A percentile compares a stretch with the other conserved stretches of the same genome.
Conservation (phyloP, 2,329 filamentous ascomycete species). For the Fusarium newnesense region DNA sequence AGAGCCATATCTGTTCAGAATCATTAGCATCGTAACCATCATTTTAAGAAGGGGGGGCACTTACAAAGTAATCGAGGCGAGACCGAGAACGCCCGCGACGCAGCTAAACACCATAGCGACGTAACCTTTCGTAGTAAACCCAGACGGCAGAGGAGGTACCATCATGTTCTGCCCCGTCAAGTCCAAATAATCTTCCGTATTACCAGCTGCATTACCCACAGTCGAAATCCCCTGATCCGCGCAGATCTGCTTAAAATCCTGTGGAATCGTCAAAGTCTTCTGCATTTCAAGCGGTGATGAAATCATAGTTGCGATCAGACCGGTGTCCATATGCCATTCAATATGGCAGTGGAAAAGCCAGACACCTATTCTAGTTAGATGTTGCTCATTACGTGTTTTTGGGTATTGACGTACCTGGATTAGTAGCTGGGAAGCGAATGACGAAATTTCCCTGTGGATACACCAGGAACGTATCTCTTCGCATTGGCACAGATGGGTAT, state of each 20-base stretch:
- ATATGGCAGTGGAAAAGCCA: constrained; percentile 1
- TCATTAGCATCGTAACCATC: not conserved
- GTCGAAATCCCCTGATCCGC: not conserved
- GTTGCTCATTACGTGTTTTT: rapidly evolving
- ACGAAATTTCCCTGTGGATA: not conserved
- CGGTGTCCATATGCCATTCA: not conserved
- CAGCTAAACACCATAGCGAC: not conserved
- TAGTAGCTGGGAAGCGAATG: not conserved
- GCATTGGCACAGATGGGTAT: not conserved
- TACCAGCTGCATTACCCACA: not conserved
- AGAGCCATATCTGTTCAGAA: not conserved
- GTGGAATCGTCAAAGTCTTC: not conserved
- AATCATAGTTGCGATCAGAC: not conserved
- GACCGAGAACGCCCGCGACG: rapidly evolving
- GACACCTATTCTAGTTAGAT: not conserved
- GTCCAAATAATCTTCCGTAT: not conserved
- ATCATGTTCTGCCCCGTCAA: not conserved
- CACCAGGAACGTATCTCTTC: not conserved
- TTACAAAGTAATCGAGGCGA: not conserved
- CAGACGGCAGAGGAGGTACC: not conserved
- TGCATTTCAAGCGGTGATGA: not conserved
- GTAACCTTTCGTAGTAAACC: not conserved
- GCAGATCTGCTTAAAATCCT: not conserved
- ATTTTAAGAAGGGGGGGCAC: rapidly evolving
- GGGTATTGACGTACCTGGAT: not conserved